Evolutionary conservation across 2,329 filamentous ascomycete genomes (phyloP).

Genomic region (Mollisiaceae sp.): DNA sequence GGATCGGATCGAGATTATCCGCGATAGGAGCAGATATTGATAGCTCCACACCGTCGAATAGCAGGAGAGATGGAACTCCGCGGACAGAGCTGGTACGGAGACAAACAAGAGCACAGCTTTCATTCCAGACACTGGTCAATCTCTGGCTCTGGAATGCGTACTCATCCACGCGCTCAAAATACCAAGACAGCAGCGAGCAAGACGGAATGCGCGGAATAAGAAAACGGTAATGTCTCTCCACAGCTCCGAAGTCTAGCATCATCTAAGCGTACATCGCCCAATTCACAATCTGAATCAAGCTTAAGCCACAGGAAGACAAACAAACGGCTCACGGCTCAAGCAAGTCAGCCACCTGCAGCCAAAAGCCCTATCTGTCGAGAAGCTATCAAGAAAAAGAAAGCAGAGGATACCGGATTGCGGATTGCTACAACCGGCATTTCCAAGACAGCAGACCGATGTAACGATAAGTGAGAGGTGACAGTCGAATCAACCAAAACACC

Average conservation of each 20-base stretch:
- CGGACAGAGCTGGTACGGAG: neutral
- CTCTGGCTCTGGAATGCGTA: neutral
- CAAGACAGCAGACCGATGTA: slow-evolving; percentile 4
- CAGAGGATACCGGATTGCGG: neutral
- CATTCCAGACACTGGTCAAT: neutral
- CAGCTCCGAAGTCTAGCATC: neutral
- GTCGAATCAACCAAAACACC: neutral
- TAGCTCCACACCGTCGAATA: neutral
- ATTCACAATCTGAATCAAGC: slow-evolving; percentile 10
- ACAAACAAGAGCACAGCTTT: neutral
- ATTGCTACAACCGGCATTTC: neutral
- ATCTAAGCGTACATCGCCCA: neutral
- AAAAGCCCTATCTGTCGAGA: neutral
- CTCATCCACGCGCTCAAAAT: neutral
- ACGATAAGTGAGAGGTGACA: slow-evolving; percentile 1
- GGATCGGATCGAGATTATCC: neutral
- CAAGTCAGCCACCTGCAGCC: slow-evolving; percentile 1
- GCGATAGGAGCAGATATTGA: neutral
- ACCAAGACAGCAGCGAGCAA: neutral
- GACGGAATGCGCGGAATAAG: neutral
- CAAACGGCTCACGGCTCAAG: neutral
- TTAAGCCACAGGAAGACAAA: neutral
- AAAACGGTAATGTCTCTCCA: neutral
- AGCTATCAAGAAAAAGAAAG: neutral
- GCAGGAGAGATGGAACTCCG: neutral